A percentile compares a stretch with the other conserved stretches of the same genome.
phyloP scores from a whole-genome alignment of 257 asterid species.

The Solanum neorickii region DNA sequence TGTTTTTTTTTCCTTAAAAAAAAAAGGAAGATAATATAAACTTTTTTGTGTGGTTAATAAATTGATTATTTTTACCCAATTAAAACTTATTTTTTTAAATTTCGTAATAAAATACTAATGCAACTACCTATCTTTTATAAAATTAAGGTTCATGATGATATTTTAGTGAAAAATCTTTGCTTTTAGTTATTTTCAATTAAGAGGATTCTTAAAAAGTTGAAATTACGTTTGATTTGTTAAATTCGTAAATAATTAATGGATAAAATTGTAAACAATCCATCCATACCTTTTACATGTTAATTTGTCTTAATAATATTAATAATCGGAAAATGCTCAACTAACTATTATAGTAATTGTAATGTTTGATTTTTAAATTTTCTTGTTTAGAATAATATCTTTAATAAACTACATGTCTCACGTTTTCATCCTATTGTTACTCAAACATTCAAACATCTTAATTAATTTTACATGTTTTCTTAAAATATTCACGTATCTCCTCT shows the following conservation, averaged over 20 bases:
- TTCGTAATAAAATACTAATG: background rate
- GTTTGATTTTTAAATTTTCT: fast-evolving
- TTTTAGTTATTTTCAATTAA: background rate
- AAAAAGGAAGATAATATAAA: background rate
- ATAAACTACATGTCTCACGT: fast-evolving
- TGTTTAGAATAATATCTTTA: fast-evolving
- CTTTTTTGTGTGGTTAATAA: background rate
- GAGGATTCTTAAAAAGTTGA: background rate
- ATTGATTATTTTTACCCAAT: too few relatives aligned
- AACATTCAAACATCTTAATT: fast-evolving
- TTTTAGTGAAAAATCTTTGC: too few relatives aligned
- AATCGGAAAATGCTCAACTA: background rate
- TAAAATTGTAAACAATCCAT: background rate
- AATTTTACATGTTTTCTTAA: too few relatives aligned
- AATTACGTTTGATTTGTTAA: background rate
- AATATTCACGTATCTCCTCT: background rate
- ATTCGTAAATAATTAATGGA: background rate
- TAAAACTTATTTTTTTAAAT: background rate
- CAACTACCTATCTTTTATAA: background rate
- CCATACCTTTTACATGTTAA: background rate
- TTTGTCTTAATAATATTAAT: background rate
- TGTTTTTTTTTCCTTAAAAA: too few relatives aligned
- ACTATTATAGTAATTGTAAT: fast-evolving
- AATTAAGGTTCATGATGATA: background rate
- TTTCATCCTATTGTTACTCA: too few relatives aligned